These are phyloP conservation scores for Acer yangbiense DNA, from an alignment of 345 rosid genomes.

Conservation along the genomic window DNA sequence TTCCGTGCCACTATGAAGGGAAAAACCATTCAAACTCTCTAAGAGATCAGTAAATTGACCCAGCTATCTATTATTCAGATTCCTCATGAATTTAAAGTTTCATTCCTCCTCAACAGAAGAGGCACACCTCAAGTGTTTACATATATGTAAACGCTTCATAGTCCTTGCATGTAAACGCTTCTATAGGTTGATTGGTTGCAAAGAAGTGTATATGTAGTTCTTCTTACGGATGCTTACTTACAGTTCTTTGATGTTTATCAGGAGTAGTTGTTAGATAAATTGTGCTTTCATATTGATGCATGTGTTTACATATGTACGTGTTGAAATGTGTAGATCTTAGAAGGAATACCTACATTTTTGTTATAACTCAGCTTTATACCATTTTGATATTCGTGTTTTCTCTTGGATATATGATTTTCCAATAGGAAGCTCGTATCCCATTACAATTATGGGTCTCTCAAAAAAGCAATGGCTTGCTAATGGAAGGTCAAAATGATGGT, in stretches of 20 bases:
- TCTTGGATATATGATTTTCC: constrained; percentile 7
- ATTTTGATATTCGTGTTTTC: not conserved
- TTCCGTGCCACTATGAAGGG: too few species aligned
- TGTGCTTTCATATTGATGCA: not conserved
- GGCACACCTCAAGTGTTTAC: too few species aligned
- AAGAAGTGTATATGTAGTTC: not conserved
- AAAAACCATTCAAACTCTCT: too few species aligned
- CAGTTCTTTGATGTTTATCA: not conserved
- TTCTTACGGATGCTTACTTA: not conserved
- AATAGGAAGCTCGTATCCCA: constrained; percentile 86
- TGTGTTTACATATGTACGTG: not conserved
- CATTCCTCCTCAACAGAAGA: too few species aligned
- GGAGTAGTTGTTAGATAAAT: not conserved
- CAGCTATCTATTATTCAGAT: too few species aligned
- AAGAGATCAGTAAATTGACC: too few species aligned
- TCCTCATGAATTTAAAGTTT: too few species aligned
- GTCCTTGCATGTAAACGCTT: too few species aligned
- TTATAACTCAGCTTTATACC: not conserved
- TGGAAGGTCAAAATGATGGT: constrained; percentile 79
- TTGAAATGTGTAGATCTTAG: too few species aligned
- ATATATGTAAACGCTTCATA: too few species aligned
- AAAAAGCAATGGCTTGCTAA: constrained; percentile 68
- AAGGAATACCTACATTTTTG: not conserved
- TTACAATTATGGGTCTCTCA: constrained; percentile 83
- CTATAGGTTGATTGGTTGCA: not conserved